Evolutionary conservation across 768 basidiomycete genomes (phyloP).

Genomic region (Boletus bicolor): DNA sequence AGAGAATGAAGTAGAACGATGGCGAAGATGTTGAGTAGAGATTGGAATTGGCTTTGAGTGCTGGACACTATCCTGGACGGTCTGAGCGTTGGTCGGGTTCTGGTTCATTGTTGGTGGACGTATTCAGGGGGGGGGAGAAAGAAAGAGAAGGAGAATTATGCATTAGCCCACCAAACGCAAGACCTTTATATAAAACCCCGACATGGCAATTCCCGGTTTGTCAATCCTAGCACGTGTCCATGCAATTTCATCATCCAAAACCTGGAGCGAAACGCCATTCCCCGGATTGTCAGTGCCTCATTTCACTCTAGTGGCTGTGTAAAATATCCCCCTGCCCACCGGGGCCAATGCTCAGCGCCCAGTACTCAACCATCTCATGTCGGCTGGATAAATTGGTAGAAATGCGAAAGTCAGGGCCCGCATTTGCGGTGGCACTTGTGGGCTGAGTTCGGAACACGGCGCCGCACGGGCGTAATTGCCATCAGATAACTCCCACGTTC

Average conservation of each 20-base stretch:
- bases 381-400: no score
- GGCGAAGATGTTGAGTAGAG: constrained; percentile 40
- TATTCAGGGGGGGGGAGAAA: constrained; percentile 4
- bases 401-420: background rate
- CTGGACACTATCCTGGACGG: constrained; percentile 32
- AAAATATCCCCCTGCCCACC: background rate
- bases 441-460: background rate
- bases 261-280: background rate
- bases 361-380: background rate
- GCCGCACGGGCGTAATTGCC: constrained; percentile 11
- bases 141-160: background rate
- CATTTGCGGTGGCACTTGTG: no score
- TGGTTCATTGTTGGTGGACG: constrained; percentile 21
- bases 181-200: constrained; percentile 25
- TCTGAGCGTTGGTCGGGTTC: background rate
- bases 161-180: background rate
- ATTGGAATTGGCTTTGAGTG: constrained; percentile 70
- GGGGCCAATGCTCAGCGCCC: no score
- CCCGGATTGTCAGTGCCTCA: constrained; percentile 10
- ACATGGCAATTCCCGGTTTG: constrained; percentile 25
- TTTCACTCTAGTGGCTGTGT: constrained; percentile 1
- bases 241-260: constrained; percentile 15
- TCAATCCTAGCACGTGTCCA: constrained; percentile 19
- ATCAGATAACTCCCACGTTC: constrained; percentile 4
- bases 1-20: constrained; percentile 62